Evolutionary conservation across 1,284 basidiomycete species (phyloP).

Genomic region (Phaffia rhodozyma): DNA sequence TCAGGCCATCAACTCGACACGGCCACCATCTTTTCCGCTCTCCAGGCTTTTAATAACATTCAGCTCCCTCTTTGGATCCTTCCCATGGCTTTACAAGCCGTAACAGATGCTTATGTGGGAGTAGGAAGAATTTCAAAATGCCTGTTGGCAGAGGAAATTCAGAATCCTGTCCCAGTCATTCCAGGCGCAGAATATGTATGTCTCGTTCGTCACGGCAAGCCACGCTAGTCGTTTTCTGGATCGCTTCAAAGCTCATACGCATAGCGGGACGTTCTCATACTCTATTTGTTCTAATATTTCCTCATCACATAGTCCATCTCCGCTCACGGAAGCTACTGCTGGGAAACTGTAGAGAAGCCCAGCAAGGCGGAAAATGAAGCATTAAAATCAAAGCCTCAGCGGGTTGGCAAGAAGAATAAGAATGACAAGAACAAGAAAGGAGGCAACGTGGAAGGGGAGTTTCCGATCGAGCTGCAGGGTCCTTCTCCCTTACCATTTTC

Average conservation of each 20-base stretch:
- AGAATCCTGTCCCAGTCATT: conserved; percentile 12
- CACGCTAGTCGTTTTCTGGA: background rate
- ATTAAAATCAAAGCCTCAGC: background rate
- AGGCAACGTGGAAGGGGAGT: too few species aligned
- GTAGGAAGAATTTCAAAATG: conserved; percentile 44
- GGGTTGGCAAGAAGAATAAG: conserved; percentile 5
- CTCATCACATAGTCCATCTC: conserved; percentile 34
- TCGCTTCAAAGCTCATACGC: too few species aligned
- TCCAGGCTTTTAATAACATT: conserved; percentile 61
- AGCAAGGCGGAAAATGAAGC: background rate
- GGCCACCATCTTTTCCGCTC: conserved; percentile 57
- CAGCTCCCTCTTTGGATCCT: conserved; percentile 21
- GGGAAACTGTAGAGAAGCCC: conserved; percentile 45
- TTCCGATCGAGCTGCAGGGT: too few species aligned
- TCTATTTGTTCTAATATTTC: too few species aligned
- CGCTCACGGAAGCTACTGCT: conserved; percentile 54
- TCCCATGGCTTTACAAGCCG: conserved; percentile 34
- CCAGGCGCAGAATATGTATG: conserved; percentile 24
- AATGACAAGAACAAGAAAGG: conserved; percentile 9
- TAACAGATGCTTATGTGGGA: conserved; percentile 52
- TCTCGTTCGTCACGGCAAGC: background rate
- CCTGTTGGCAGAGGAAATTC: conserved; percentile 30
- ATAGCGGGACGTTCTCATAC: too few species aligned
- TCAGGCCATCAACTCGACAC: conserved; percentile 53
- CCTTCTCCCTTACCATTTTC: conserved; percentile 40